phyloP scores from a whole-genome alignment of 2,329 filamentous ascomycete genomes.

The Pseudopithomyces maydicus region DNA sequence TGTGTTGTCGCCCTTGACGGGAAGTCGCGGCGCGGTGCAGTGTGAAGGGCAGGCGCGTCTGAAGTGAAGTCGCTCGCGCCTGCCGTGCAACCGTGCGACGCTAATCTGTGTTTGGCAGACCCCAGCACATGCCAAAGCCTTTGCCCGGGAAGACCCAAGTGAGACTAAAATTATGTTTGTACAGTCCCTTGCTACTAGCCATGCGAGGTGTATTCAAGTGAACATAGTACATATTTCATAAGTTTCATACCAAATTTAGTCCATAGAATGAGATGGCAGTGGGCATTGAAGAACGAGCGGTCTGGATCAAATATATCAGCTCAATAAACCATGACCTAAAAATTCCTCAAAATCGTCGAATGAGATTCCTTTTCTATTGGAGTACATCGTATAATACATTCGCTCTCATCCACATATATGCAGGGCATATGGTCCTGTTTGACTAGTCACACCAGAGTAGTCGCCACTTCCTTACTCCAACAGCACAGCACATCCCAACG shows the following conservation, averaged over 20 bases:
- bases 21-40: conserved; percentile 36
- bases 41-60: conserved; percentile 39
- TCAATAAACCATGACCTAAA: not conserved
- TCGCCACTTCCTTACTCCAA: too few species aligned
- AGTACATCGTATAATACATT: not conserved
- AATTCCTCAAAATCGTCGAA: not conserved
- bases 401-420: not conserved
- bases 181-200: too few species aligned
- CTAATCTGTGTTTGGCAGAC: not conserved
- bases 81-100: conserved; percentile 27
- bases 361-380: not conserved
- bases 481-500: not conserved
- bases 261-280: too few species aligned
- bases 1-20: conserved; percentile 26
- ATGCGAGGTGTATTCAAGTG: too few species aligned
- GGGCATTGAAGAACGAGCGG: too few species aligned
- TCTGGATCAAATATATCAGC: not conserved
- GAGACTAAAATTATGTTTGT: too few species aligned
- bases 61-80: conserved; percentile 25
- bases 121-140: too few species aligned
- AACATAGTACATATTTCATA: too few species aligned
- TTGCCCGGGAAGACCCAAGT: too few species aligned
- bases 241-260: too few species aligned
- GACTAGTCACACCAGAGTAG: not conserved
- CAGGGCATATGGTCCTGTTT: not conserved